Evolutionary conservation across 2,329 filamentous ascomycete species (phyloP).

Genomic region (Microcyclosporella mali): DNA sequence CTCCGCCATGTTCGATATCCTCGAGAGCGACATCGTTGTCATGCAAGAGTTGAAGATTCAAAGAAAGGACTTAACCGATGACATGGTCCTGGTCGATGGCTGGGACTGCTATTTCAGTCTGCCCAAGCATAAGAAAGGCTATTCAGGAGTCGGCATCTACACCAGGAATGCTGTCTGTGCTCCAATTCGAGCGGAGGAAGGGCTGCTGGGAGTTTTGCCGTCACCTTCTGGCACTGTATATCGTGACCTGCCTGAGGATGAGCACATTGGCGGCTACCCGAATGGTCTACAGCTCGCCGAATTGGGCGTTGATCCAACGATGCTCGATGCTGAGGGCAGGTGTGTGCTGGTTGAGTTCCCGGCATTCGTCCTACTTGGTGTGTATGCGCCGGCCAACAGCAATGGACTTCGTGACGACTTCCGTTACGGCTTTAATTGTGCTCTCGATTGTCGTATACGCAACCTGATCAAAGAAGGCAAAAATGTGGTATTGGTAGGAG

Average conservation of each 20-base stretch:
- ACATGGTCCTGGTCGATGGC: constrained; percentile 89
- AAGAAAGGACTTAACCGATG: constrained; percentile 81
- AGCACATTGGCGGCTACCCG: constrained; percentile 87
- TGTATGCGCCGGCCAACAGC: constrained; percentile 85
- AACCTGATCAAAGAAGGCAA: constrained; percentile 78
- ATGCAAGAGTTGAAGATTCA: constrained; percentile 98
- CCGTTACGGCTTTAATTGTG: constrained; percentile 69
- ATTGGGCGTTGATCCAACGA: constrained; percentile 59
- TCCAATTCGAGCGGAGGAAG: constrained; percentile 87
- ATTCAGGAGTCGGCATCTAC: constrained; percentile 93
- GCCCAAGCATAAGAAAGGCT: constrained; percentile 91
- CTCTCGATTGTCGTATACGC: constrained; percentile 74
- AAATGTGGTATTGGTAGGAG: constrained; percentile 76
- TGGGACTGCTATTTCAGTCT: constrained; percentile 97
- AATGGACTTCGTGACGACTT: constrained; percentile 81
- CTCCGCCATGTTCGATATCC: constrained; percentile 79
- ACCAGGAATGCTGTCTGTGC: constrained; percentile 79
- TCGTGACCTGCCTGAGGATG: constrained; percentile 63
- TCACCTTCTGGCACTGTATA: constrained; percentile 66
- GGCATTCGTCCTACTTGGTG: constrained; percentile 85
- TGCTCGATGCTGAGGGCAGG: constrained; percentile 83
- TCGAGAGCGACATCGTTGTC: constrained; percentile 86
- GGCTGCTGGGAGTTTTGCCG: constrained; percentile 74
- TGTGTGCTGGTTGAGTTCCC: constrained; percentile 90
- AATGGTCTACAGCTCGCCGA: constrained; percentile 59